phyloP scores from a whole-genome alignment of 352 stramenopile species.

The Pythium monospermum region DNA sequence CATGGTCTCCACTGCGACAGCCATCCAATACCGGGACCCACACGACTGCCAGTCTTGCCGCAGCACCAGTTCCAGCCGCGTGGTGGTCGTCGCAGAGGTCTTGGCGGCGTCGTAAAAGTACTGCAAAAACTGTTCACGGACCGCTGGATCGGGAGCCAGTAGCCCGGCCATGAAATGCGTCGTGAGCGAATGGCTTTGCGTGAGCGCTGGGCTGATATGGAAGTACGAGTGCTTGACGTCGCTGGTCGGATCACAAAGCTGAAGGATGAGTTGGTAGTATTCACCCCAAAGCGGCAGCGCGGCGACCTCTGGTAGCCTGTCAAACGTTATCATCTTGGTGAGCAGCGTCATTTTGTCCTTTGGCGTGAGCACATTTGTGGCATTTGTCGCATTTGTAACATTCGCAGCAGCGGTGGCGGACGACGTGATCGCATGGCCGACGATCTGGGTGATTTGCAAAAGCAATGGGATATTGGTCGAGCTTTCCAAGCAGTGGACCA shows the following conservation, averaged over 20 bases:
- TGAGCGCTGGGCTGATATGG: constrained; percentile 48
- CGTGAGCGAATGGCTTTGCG: constrained; percentile 60
- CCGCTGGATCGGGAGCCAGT: constrained; percentile 56
- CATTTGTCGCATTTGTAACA: constrained; percentile 22
- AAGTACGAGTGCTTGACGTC: constrained; percentile 70
- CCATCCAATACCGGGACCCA: constrained; percentile 78
- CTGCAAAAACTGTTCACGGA: constrained; percentile 67
- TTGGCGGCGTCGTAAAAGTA: constrained; percentile 52
- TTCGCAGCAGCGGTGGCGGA: no score
- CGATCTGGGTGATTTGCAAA: constrained; percentile 79
- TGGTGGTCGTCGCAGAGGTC: constrained; percentile 6
- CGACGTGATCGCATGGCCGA: constrained; percentile 51
- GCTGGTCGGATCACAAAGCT: constrained; percentile 52
- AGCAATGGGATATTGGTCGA: constrained; percentile 82
- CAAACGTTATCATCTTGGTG: constrained; percentile 82
- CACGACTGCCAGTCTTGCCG: constrained; percentile 86
- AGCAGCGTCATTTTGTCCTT: constrained; percentile 88
- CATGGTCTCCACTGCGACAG: constrained; percentile 72
- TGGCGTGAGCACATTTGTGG: constrained; percentile 59
- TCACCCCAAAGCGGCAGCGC: constrained; percentile 73
- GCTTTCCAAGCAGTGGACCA: constrained; percentile 82
- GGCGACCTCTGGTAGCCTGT: constrained; percentile 82
- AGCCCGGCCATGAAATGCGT: constrained; percentile 78
- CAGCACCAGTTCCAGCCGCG: constrained; percentile 44
- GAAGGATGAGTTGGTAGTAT: constrained; percentile 76